These are phyloP conservation scores for Pythium volutum DNA, from an alignment of 352 stramenopile genomes.

Conservation along the genomic window DNA sequence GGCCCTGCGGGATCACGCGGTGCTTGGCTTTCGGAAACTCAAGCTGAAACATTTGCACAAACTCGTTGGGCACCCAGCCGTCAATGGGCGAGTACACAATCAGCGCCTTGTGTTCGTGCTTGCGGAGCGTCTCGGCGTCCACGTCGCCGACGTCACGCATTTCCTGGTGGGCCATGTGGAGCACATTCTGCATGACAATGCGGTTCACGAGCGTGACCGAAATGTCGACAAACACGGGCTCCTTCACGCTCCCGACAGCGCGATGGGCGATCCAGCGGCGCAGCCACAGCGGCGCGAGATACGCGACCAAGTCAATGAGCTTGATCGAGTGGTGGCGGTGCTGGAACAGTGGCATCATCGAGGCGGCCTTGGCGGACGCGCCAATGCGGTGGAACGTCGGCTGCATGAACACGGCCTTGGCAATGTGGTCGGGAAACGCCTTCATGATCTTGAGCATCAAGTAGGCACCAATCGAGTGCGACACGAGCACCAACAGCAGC, in stretches of 20 bases:
- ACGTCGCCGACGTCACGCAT: conserved; percentile 51
- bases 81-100: conserved; percentile 72
- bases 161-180: conserved; percentile 66
- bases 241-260: conserved; percentile 34
- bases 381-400: conserved; percentile 67
- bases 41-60: conserved; percentile 52
- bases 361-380: conserved; percentile 36
- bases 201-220: conserved; percentile 53
- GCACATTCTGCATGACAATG: conserved; percentile 56
- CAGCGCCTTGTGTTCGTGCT: conserved; percentile 49
- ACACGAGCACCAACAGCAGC: conserved; percentile 51
- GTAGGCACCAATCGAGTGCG: conserved; percentile 65
- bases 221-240: conserved; percentile 44
- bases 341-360: conserved; percentile 51
- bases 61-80: conserved; percentile 63
- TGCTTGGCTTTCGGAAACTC: conserved; percentile 44
- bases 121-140: conserved; percentile 35
- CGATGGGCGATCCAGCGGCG: conserved; percentile 44
- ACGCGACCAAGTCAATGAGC: conserved; percentile 41
- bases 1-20: conserved; percentile 48
- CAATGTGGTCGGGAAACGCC: conserved; percentile 49
- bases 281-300: conserved; percentile 34
- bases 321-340: conserved; percentile 32
- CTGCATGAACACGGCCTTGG: conserved; percentile 68
- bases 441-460: conserved; percentile 50